phyloP scores from a whole-genome alignment of 176 grass and related monocot genomes.

The Eremochloa ophiuroides region DNA sequence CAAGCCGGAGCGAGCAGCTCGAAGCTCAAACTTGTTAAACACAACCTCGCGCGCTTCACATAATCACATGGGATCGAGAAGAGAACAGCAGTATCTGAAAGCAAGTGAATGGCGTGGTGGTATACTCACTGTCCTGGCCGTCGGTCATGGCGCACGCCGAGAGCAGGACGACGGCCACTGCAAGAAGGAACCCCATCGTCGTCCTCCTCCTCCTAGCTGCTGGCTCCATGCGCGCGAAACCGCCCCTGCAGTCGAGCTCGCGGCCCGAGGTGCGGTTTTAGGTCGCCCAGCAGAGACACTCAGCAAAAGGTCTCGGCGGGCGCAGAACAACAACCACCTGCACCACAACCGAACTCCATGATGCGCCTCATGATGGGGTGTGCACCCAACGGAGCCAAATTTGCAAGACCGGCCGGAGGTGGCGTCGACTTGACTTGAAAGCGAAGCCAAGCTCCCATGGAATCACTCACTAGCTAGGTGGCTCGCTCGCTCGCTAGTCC shows the following conservation, averaged over 20 bases:
- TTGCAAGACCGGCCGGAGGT: slow-evolving; percentile 3
- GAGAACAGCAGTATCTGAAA: neutral
- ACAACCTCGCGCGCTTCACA: no score
- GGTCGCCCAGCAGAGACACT: slow-evolving; percentile 24
- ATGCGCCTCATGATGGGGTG: slow-evolving; percentile 67
- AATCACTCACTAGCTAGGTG: neutral
- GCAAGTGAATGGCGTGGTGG: neutral
- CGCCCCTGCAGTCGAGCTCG: neutral
- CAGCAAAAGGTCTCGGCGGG: slow-evolving; percentile 23
- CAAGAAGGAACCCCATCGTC: slow-evolving; percentile 12
- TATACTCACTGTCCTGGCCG: slow-evolving; percentile 75
- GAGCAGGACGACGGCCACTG: slow-evolving; percentile 33
- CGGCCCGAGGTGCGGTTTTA: slow-evolving; percentile 44
- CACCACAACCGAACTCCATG: slow-evolving; percentile 58
- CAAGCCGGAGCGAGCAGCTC: neutral
- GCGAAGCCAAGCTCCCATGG: slow-evolving; percentile 38
- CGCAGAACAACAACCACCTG: slow-evolving; percentile 61
- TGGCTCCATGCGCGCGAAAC: slow-evolving; percentile 18
- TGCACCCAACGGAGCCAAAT: slow-evolving; percentile 23
- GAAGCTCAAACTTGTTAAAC: neutral
- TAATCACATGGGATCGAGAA: no score
- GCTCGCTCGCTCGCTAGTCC: neutral
- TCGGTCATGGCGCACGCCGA: slow-evolving; percentile 33
- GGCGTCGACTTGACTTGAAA: slow-evolving; percentile 64
- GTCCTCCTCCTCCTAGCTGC: neutral